phyloP scores from a whole-genome alignment of 179 eudicot species.

The Dionaea muscipula region DNA sequence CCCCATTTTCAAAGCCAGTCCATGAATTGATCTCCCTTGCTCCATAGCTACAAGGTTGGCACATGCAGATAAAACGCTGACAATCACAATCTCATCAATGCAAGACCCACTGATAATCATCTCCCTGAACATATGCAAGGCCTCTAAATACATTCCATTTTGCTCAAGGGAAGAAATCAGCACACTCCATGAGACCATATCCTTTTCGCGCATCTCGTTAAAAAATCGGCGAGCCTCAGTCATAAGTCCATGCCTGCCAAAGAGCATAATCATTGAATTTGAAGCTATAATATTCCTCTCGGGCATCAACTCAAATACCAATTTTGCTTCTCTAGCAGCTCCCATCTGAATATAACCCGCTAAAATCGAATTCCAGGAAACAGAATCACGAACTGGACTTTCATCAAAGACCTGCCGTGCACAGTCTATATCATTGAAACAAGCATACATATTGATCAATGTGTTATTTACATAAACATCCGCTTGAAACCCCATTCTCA shows the following conservation, averaged over 20 bases:
- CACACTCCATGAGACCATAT: conserved; percentile 64
- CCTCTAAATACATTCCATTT: conserved; percentile 39
- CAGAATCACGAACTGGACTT: conserved; percentile 49
- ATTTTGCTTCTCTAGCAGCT: conserved; percentile 29
- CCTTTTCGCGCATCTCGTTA: conserved; percentile 30
- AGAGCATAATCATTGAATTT: conserved; percentile 58
- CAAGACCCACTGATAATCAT: conserved; percentile 25
- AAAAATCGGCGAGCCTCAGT: conserved; percentile 37
- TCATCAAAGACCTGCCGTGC: conserved; percentile 60
- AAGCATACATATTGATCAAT: conserved; percentile 45
- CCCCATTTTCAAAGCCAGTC: conserved; percentile 45
- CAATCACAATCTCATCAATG: conserved; percentile 49
- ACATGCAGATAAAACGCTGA: conserved; percentile 55
- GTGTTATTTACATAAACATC: conserved; percentile 50
- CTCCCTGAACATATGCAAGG: conserved; percentile 30
- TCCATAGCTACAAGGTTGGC: conserved; percentile 18
- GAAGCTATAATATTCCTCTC: conserved; percentile 41
- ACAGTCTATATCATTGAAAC: conserved; percentile 23
- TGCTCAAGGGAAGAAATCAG: conserved; percentile 55
- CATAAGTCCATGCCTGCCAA: conserved; percentile 35
- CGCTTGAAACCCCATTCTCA: conserved; percentile 42
- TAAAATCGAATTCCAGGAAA: conserved; percentile 50
- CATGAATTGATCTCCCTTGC: conserved; percentile 36
- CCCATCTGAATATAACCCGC: conserved; percentile 46
- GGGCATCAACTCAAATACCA: conserved; percentile 40